Conservation (phyloP, 805 yeast genomes). For the Lachancea nothofagi region DNA sequence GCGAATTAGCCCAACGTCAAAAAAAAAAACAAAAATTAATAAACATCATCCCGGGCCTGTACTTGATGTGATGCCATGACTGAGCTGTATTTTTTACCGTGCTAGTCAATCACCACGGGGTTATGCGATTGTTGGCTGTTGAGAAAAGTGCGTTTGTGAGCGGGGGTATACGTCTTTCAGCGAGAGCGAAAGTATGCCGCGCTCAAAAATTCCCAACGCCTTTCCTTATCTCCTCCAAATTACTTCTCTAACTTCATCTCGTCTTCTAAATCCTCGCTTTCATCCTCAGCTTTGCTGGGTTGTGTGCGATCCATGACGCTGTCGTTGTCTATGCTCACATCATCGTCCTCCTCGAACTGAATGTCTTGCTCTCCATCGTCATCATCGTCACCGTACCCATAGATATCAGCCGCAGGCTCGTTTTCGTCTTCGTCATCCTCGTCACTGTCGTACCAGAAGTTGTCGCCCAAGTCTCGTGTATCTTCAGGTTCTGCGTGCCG, state of each 20-base stretch:
- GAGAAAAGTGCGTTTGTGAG: too few relatives aligned
- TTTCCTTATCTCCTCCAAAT: too few relatives aligned
- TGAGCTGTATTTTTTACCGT: too few relatives aligned
- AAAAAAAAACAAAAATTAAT: too few relatives aligned
- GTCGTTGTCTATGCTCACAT: conserved; percentile 32
- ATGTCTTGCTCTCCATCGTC: conserved; percentile 33
- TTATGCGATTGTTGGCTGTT: too few relatives aligned
- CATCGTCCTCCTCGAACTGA: conserved; percentile 29
- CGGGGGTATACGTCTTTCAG: too few relatives aligned
- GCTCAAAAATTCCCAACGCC: too few relatives aligned
- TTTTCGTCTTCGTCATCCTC: conserved; percentile 67
- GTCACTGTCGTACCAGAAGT: conserved; percentile 72
- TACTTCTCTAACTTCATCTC: conserved; percentile 26
- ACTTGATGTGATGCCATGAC: too few relatives aligned
- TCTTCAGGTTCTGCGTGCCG: conserved; percentile 32
- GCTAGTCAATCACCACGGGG: too few relatives aligned
- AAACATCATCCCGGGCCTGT: too few relatives aligned
- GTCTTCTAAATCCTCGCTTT: conserved; percentile 32
- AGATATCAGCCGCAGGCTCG: conserved; percentile 57
- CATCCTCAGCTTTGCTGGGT: conserved; percentile 30
- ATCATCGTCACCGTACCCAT: conserved; percentile 38
- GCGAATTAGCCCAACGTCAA: too few relatives aligned
- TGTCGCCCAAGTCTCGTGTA: conserved; percentile 65
- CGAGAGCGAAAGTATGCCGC: too few relatives aligned
- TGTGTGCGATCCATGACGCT: conserved; percentile 34